Evolutionary conservation across 179 eudicot species (phyloP), one percentile per base, ranked within the genome.

Genomic region (Carnegiea gigantea): DNA sequence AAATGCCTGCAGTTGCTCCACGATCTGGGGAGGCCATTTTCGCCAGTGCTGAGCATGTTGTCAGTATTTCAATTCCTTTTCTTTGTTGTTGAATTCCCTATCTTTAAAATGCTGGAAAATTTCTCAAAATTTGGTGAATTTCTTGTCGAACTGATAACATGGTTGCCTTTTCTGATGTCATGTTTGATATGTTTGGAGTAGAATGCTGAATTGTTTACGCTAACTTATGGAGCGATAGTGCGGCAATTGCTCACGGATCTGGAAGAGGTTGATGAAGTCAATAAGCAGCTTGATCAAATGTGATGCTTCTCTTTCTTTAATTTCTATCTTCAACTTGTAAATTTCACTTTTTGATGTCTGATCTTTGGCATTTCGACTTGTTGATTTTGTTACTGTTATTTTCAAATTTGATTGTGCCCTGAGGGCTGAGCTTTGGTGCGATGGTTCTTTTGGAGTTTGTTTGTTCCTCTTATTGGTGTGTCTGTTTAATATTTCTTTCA

Each of bases 231-330:
- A 43, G 99, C 99, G 24, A 91, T 96, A 51, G 99, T 96, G 78
- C 93, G 99, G 43, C 99, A 96, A 73, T 80, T 96, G 73, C 84
- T 96, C 11, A 94, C 99, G 48, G 99, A 96, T 92, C 93, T 96
- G 82, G 99, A 96, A 86, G 99, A 96, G 85, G 97, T 96, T 64
- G 98, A 94, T 67, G 95, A 96, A 89, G 99, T 96, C 82, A 96
- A 96, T 90, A 94, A 94, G 75, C 99, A 96, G 91, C 98, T 96
- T 80, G 99, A 96, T 88, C 98, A 90, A 83, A 96, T 96, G 99
- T 96, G 79, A 33, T 54, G 43, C 44, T 20, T 49, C 74, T 14
- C 13, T 15, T 62, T 20, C 6, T 13, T 10, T 1, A 4, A 13
- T 28, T 57, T 36, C 26, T 3, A 7, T 6, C 6, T 10, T 78